Conservation (phyloP, 2,329 filamentous ascomycete species). For the Fusarium oligoseptatum region DNA sequence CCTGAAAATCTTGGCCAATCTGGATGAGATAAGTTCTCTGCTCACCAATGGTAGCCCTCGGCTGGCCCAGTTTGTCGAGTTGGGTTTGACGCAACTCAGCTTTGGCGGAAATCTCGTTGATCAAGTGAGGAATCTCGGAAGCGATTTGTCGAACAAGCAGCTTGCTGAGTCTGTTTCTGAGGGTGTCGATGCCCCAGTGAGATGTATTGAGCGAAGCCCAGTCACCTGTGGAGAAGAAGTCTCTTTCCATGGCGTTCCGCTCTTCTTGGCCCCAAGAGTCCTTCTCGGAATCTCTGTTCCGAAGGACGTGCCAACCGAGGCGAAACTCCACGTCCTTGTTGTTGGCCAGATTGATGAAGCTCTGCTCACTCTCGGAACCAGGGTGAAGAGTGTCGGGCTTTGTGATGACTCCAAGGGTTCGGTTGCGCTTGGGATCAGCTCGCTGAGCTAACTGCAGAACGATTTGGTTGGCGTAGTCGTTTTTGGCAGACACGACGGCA, state of each 20-base stretch:
- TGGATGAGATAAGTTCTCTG: constrained; percentile 63
- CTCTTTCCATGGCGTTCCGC: constrained; percentile 56
- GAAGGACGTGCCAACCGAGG: constrained; percentile 67
- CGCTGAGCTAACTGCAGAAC: constrained; percentile 62
- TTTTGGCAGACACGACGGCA: constrained; percentile 68
- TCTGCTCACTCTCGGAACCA: constrained; percentile 55
- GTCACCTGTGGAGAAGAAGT: constrained; percentile 58
- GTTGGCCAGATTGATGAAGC: constrained; percentile 57
- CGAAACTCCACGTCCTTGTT: constrained; percentile 62
- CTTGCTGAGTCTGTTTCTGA: constrained; percentile 64
- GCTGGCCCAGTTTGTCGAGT: constrained; percentile 63
- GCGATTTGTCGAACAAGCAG: constrained; percentile 64
- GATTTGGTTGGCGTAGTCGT: constrained; percentile 70
- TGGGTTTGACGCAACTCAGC: constrained; percentile 51
- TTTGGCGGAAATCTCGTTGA: constrained; percentile 57
- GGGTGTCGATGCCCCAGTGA: constrained; percentile 60
- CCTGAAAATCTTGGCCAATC: constrained; percentile 60
- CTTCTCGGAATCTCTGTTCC: constrained; percentile 41
- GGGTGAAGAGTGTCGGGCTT: constrained; percentile 62
- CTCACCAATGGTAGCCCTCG: constrained; percentile 59
- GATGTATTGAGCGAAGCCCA: constrained; percentile 55
- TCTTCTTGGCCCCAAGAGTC: constrained; percentile 46
- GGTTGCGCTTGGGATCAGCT: constrained; percentile 47
- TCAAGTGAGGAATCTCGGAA: constrained; percentile 59
- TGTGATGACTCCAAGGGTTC: constrained; percentile 70